Percentiles rank a stretch among this genome's conserved stretches.
Evolutionary conservation across 495 filamentous ascomycete species (phyloP).

Genomic region (Chaetomium fimeti): DNA sequence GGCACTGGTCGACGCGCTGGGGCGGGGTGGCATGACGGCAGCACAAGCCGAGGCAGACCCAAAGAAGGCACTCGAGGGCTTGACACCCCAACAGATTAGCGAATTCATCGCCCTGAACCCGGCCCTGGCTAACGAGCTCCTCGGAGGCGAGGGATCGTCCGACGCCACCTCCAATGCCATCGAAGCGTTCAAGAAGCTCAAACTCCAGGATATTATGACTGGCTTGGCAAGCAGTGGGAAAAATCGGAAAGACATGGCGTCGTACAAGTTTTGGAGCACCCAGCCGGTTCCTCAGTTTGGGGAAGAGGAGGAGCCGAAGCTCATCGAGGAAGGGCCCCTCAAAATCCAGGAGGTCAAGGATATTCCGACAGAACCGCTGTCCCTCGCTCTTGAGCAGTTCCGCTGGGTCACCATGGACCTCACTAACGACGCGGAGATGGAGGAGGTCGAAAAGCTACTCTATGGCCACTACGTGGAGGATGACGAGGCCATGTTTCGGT

Average conservation of each 20-base stretch:
- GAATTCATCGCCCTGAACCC: conserved; percentile 62
- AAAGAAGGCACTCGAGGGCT: conserved; percentile 45
- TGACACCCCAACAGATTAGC: conserved; percentile 49
- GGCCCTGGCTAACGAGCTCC: conserved; percentile 56
- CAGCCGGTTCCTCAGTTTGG: conserved; percentile 90
- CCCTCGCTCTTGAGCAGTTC: conserved; percentile 68
- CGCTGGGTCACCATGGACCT: conserved; percentile 94
- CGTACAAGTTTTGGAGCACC: conserved; percentile 97
- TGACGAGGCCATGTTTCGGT: conserved; percentile 92
- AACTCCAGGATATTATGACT: conserved; percentile 76
- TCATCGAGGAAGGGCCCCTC: conserved; percentile 55
- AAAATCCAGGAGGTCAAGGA: conserved; percentile 67
- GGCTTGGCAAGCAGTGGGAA: conserved; percentile 73
- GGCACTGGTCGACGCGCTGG: conserved; percentile 22
- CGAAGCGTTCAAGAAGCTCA: conserved; percentile 68
- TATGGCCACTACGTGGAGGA: conserved; percentile 96
- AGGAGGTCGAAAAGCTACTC: conserved; percentile 84
- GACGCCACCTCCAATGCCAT: conserved; percentile 43
- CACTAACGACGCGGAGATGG: conserved; percentile 55
- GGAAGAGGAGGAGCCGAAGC: conserved; percentile 46
- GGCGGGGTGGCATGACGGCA: conserved; percentile 17
- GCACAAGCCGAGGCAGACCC: conserved; percentile 27
- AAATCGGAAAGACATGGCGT: conserved; percentile 92
- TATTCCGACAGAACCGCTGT: conserved; percentile 66
- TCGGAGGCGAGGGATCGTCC: conserved; percentile 30